Conservation (phyloP, 345 rosid species). For the Capsella bursapastoris region DNA sequence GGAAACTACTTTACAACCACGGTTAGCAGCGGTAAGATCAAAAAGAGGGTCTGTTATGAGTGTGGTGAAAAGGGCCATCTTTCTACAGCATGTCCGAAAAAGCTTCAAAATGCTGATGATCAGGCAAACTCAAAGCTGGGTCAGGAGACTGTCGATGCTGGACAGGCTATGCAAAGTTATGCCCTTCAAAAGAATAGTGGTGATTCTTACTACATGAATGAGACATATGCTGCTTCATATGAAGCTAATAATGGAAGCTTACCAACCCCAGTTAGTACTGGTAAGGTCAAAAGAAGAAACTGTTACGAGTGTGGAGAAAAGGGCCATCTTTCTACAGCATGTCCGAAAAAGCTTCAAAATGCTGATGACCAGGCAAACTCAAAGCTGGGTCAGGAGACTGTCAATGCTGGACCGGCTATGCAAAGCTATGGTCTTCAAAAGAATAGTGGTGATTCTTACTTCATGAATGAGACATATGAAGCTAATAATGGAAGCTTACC, state of each 20-base stretch:
- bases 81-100: constrained; percentile 77
- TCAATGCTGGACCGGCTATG: constrained; percentile 66
- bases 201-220: constrained; percentile 39
- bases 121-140: constrained; percentile 54
- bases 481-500: constrained; percentile 32
- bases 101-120: constrained; percentile 43
- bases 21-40: constrained; percentile 63
- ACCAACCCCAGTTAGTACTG: constrained; percentile 38
- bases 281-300: constrained; percentile 70
- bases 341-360: constrained; percentile 59
- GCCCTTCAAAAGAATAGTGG: constrained; percentile 56
- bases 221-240: constrained; percentile 21
- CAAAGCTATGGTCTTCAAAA: constrained; percentile 67
- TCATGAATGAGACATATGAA: constrained; percentile 35
- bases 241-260: constrained; percentile 35
- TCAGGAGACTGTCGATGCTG: constrained; percentile 57
- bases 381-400: constrained; percentile 62
- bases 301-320: constrained; percentile 86
- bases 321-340: constrained; percentile 75
- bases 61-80: constrained; percentile 84
- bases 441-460: constrained; percentile 42
- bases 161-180: constrained; percentile 68
- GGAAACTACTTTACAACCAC: constrained; percentile 29
- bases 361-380: constrained; percentile 31
- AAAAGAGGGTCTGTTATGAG: constrained; percentile 75